These are phyloP conservation scores for Porodaedalea pini DNA, from an alignment of 1,284 basidiomycete genomes.

Conservation along the genomic window DNA sequence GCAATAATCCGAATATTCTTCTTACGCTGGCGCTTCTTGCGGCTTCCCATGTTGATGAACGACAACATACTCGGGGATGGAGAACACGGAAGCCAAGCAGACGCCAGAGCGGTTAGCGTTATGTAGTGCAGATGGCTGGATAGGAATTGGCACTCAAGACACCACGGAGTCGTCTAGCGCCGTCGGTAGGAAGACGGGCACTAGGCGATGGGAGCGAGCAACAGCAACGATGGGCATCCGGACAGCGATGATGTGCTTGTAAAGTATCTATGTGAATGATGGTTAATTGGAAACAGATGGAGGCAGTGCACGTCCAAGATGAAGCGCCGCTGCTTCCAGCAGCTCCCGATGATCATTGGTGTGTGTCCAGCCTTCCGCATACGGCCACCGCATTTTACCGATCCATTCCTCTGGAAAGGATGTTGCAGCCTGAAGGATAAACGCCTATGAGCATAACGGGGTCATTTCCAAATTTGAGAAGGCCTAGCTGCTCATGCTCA, in stretches of 20 bases:
- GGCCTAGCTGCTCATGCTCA: too few relatives aligned
- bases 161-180: neutral
- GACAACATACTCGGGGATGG: slow-evolving; percentile 17
- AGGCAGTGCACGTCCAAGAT: neutral
- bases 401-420: neutral
- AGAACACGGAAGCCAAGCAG: slow-evolving; percentile 9
- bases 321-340: neutral
- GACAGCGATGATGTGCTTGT: neutral
- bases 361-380: neutral
- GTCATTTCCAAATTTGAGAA: neutral
- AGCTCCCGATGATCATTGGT: slow-evolving; percentile 1
- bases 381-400: neutral
- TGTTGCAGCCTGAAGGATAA: neutral
- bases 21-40: slow-evolving; percentile 15
- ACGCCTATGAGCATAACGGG: too few relatives aligned
- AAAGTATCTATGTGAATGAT: slow-evolving; percentile 1
- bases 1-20: neutral
- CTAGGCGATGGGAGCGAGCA: neutral
- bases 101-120: slow-evolving; percentile 10
- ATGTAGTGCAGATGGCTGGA: neutral
- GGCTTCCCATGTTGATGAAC: slow-evolving; percentile 21
- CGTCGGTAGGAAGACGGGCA: neutral
- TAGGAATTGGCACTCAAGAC: neutral
- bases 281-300: neutral
- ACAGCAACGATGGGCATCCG: neutral